phyloP scores from a whole-genome alignment of 2,329 filamentous ascomycete genomes.

The Aspergillus pseudoterreus region DNA sequence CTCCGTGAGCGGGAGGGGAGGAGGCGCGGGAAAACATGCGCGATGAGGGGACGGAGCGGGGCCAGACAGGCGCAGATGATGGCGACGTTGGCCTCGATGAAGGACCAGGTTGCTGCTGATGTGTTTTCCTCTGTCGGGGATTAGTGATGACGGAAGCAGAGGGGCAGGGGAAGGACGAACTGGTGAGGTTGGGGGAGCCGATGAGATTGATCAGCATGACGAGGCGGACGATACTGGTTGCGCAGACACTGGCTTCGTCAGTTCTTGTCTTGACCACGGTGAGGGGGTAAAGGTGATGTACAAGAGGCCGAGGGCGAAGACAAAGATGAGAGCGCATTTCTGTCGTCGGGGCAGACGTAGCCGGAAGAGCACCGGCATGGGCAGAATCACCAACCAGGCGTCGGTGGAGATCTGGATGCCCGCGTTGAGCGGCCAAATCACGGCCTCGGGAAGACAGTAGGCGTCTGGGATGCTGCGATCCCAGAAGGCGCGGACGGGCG shows the following conservation, averaged over 20 bases:
- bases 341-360: constrained; percentile 21
- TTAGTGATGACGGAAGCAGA: not conserved
- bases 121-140: constrained; percentile 18
- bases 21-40: constrained; percentile 21
- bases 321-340: constrained; percentile 21
- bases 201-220: constrained; percentile 16
- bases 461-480: not conserved
- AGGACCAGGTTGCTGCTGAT: constrained; percentile 27
- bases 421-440: constrained; percentile 28
- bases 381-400: constrained; percentile 22
- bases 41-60: constrained; percentile 23
- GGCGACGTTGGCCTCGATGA: constrained; percentile 27
- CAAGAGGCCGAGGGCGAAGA: constrained; percentile 29
- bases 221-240: constrained; percentile 23
- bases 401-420: constrained; percentile 26
- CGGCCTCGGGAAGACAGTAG: constrained; percentile 18
- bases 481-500: constrained; percentile 26
- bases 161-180: constrained; percentile 10
- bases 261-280: not conserved
- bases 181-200: constrained; percentile 12
- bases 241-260: constrained; percentile 21
- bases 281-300: constrained; percentile 8
- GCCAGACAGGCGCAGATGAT: constrained; percentile 31
- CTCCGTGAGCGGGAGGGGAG: constrained; percentile 15
- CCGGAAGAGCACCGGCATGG: constrained; percentile 22